These are phyloP conservation scores for Amanita rimosa DNA, from an alignment of 768 basidiomycete species.

Conservation along the genomic window DNA sequence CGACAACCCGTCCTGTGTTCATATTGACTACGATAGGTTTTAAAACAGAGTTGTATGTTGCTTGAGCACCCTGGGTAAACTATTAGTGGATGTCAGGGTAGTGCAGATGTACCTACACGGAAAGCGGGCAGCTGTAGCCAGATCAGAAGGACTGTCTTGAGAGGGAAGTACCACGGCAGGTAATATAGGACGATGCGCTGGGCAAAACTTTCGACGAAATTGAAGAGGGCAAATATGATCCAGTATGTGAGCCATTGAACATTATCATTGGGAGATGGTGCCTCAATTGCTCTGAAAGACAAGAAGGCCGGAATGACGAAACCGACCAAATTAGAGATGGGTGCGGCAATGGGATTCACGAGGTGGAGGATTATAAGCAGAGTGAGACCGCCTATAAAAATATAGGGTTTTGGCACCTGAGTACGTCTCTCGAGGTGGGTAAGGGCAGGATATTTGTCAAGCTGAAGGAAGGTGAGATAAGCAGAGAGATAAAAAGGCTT, in stretches of 20 bases:
- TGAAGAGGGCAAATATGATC: slow-evolving; percentile 91
- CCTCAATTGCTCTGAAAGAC: slow-evolving; percentile 90
- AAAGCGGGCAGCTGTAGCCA: slow-evolving; percentile 86
- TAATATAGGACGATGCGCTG: slow-evolving; percentile 83
- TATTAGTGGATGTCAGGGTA: slow-evolving; percentile 6
- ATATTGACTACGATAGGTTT: slow-evolving; percentile 72
- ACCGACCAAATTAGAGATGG: slow-evolving; percentile 90
- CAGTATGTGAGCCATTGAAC: slow-evolving; percentile 98
- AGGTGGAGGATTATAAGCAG: slow-evolving; percentile 68
- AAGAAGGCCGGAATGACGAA: slow-evolving; percentile 93
- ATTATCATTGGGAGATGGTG: slow-evolving; percentile 73
- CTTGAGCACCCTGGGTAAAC: slow-evolving; percentile 67
- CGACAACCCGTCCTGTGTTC: slow-evolving; percentile 29
- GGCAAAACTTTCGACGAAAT: slow-evolving; percentile 82
- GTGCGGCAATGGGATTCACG: slow-evolving; percentile 85
- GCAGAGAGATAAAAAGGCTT: slow-evolving; percentile 1
- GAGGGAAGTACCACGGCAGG: slow-evolving; percentile 86
- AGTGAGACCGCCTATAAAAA: slow-evolving; percentile 60
- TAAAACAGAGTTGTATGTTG: slow-evolving; percentile 62
- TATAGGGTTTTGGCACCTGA: slow-evolving; percentile 86
- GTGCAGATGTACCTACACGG: slow-evolving; percentile 49
- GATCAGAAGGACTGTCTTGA: slow-evolving; percentile 86
- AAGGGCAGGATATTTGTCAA: slow-evolving; percentile 80
- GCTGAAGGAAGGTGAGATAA: slow-evolving; percentile 26
- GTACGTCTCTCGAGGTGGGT: slow-evolving; percentile 82